phyloP scores from a whole-genome alignment of 805 yeast genomes.

The Teunomyces gatunensis region DNA sequence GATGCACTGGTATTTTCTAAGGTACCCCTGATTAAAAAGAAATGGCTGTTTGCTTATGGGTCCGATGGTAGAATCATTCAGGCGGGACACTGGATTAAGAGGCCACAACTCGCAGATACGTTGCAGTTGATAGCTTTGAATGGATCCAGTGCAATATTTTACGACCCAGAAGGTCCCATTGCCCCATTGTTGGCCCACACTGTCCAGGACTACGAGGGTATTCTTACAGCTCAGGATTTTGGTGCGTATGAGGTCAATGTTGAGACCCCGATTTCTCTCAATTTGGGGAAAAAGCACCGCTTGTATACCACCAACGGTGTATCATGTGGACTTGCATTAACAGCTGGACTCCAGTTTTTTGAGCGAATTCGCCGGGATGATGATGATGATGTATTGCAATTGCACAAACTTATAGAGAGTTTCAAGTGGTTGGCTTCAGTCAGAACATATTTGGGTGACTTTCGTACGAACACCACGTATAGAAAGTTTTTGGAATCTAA shows the following conservation, averaged over 20 bases:
- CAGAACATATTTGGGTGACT: constrained; percentile 82
- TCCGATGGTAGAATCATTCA: constrained; percentile 25
- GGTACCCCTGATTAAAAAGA: constrained; percentile 29
- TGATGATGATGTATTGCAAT: constrained; percentile 31
- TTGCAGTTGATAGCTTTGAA: constrained; percentile 65
- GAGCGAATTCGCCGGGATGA: constrained; percentile 28
- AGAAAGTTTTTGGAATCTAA: constrained; percentile 36
- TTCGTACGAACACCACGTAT: constrained; percentile 18
- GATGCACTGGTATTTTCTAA: constrained; percentile 21
- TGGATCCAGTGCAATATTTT: constrained; percentile 76
- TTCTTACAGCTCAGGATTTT: constrained; percentile 65
- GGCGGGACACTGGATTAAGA: constrained; percentile 57
- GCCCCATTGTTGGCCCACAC: constrained; percentile 56
- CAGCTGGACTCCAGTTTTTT: constrained; percentile 70
- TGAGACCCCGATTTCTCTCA: constrained; percentile 26
- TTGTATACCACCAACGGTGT: constrained; percentile 60
- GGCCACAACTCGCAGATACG: constrained; percentile 66
- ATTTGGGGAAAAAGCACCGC: constrained; percentile 18
- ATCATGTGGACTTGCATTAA: constrained; percentile 78
- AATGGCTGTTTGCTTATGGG: constrained; percentile 57
- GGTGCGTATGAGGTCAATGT: constrained; percentile 53
- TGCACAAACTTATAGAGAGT: constrained; percentile 73
- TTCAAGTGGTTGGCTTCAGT: constrained; percentile 95
- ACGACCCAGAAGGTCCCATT: constrained; percentile 78
- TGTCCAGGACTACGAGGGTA: constrained; percentile 60